A percentile compares a stretch with the other conserved stretches of the same genome.
These are phyloP conservation scores for Daldinia loculata DNA, from an alignment of 495 filamentous ascomycete genomes.

Conservation along the genomic window DNA sequence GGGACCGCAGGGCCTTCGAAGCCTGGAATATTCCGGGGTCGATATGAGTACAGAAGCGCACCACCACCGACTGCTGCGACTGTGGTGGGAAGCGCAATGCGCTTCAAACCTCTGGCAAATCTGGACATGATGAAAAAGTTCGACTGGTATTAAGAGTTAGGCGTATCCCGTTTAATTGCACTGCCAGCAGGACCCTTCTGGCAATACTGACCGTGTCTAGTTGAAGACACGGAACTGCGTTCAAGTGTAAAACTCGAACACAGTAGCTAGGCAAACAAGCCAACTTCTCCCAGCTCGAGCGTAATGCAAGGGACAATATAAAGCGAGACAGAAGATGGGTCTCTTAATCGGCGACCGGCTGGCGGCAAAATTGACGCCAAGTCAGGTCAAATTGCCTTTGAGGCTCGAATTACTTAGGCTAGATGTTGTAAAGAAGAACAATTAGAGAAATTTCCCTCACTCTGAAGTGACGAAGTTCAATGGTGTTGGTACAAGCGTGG, in stretches of 20 bases:
- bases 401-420: constrained; percentile 1
- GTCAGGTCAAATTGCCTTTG: constrained; percentile 19
- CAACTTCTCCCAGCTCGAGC: constrained; percentile 1
- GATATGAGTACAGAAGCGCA: constrained; percentile 78
- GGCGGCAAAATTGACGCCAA: constrained; percentile 19
- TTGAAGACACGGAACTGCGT: constrained; percentile 11
- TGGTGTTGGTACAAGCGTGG: constrained; percentile 3
- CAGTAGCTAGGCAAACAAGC: constrained; percentile 4
- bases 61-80: constrained; percentile 56
- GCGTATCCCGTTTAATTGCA: constrained; percentile 7
- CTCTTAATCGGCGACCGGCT: constrained; percentile 19
- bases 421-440: constrained; percentile 8
- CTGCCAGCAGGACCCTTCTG: constrained; percentile 2
- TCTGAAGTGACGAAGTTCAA: constrained; percentile 11
- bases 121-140: constrained; percentile 38
- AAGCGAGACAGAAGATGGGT: constrained; percentile 3
- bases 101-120: constrained; percentile 45
- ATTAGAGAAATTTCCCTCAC: constrained; percentile 30
- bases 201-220: constrained; percentile 12
- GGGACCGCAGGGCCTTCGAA: constrained; percentile 80
- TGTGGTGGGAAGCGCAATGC: constrained; percentile 51
- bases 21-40: constrained; percentile 86
- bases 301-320: background rate
- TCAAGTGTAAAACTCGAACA: constrained; percentile 16
- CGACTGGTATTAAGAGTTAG: constrained; percentile 1